Evolutionary conservation across 768 basidiomycete genomes (phyloP), one percentile per base, ranked within the genome.

Genomic region (Hysterangium stoloniferum): DNA sequence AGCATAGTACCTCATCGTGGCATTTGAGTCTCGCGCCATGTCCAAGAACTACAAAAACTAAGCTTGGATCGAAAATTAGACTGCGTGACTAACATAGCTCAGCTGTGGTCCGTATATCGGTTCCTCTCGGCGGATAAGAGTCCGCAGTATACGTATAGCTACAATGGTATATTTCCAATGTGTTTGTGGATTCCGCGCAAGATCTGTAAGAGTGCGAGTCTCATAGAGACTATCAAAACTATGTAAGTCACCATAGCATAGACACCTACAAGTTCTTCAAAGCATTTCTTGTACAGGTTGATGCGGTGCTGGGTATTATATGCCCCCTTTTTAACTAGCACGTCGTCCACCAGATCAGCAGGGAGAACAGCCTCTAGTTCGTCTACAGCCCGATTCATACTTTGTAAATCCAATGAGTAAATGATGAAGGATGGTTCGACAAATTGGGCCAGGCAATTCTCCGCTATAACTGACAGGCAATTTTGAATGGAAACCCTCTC

Each of bases 401-500:
- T 66, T 1, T 68, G 65, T 34, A 71, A 74, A 20, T 74, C 60
- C 17, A 83, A 58, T n/a, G 72, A 68, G 56, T 79, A 81, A 22
- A 80, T 65, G 13, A 80, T 63, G 55, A 70, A 71, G 54, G 69
- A 76, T 3, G 83, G 84, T 56, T 87, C 86, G 6, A 72, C 64
- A 52, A 88, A 80, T 43, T 37, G 33, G 4, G 12, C 57, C 69
- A 17, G 52, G 84, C 80, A 77, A 54, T 80, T 80, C 56, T 85
- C 80, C 19, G 76, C 75, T 9, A 90, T 73, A 3, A 73, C 70
- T 2, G 76, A 73, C 35, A 88, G 78, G 52, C 76, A 76, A 46
- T 80, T 77, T 68, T 90, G 87, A 43, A 90, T 83, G 0, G 86
- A 88, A 6, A 85, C 83, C 76, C 91, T 91, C 66, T 92, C 89